These are phyloP conservation scores for Trichoderma gamsii DNA, from an alignment of 495 filamentous ascomycete species.

Conservation along the genomic window DNA sequence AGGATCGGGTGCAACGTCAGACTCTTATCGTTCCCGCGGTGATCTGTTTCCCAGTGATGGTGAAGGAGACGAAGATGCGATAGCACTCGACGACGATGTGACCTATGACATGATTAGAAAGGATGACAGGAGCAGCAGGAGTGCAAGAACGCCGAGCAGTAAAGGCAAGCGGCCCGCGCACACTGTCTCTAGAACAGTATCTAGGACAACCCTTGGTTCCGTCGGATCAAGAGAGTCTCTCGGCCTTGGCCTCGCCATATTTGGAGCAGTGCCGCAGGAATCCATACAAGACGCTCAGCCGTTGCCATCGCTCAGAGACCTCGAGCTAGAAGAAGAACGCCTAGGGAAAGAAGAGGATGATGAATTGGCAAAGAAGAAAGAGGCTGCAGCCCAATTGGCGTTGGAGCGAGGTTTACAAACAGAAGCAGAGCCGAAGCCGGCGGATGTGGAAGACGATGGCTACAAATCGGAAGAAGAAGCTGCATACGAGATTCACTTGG, in stretches of 20 bases:
- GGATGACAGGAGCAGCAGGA: constrained; percentile 60
- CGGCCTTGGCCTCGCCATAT: constrained; percentile 26
- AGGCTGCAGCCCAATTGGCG: constrained; percentile 68
- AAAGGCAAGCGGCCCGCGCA: constrained; percentile 53
- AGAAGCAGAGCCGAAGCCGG: constrained; percentile 31
- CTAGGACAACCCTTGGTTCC: constrained; percentile 49
- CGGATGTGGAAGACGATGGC: constrained; percentile 21
- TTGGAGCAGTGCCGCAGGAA: constrained; percentile 29
- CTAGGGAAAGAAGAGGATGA: constrained; percentile 62
- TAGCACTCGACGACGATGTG: constrained; percentile 89
- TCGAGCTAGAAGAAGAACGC: constrained; percentile 71
- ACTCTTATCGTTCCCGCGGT: constrained; percentile 84
- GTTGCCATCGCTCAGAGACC: constrained; percentile 59
- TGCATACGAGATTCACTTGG: constrained; percentile 7
- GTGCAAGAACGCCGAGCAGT: constrained; percentile 48
- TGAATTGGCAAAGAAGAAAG: constrained; percentile 60
- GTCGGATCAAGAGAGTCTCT: constrained; percentile 36
- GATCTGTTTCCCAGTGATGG: constrained; percentile 91
- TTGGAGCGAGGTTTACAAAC: constrained; percentile 57
- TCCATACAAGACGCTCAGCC: constrained; percentile 32
- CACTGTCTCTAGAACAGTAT: constrained; percentile 45
- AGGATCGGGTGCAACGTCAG: constrained; percentile 76
- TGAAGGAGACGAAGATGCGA: constrained; percentile 82
- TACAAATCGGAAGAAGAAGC: neutral
- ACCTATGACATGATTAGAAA: constrained; percentile 62